Evolutionary conservation across 345 rosid species (phyloP).

Genomic region (Anastatica hierochuntica): DNA sequence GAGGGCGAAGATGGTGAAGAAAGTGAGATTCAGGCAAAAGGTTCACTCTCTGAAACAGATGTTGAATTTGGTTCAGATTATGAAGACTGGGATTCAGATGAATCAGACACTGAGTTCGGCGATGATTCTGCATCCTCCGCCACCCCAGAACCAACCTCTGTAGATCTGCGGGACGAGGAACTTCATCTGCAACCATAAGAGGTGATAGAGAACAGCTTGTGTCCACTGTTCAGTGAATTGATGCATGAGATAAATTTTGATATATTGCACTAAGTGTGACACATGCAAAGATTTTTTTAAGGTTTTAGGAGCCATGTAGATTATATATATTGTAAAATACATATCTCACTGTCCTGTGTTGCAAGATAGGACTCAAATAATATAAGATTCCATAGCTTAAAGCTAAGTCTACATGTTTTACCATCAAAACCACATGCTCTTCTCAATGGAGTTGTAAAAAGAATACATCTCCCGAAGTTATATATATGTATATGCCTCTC

Average conservation of each 20-base stretch:
- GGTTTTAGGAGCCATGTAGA: constrained; percentile 8
- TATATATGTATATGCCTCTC: neutral
- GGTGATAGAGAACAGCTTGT: neutral
- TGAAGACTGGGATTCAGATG: constrained; percentile 22
- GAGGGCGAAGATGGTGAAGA: constrained; percentile 26
- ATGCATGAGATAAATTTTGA: constrained; percentile 1
- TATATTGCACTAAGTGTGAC: neutral
- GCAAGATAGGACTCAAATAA: constrained; percentile 3
- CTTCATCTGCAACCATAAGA: constrained; percentile 4
- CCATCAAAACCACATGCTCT: constrained; percentile 17
- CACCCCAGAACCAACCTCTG: constrained; percentile 10
- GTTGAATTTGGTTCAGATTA: constrained; percentile 17
- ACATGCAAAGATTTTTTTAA: neutral
- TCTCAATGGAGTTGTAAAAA: constrained; percentile 11
- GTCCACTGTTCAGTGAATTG: constrained; percentile 1
- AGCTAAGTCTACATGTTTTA: too few relatives aligned
- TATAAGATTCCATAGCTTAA: constrained; percentile 8
- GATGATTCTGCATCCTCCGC: constrained; percentile 1
- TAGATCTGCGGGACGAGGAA: neutral
- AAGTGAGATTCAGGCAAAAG: constrained; percentile 4
- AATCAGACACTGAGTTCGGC: constrained; percentile 11
- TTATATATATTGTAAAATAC: neutral
- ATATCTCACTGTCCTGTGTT: neutral
- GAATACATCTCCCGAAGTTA: neutral
- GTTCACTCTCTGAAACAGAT: constrained; percentile 8